Evolutionary conservation across 768 basidiomycete species (phyloP).

Genomic region (Trametes villosa): DNA sequence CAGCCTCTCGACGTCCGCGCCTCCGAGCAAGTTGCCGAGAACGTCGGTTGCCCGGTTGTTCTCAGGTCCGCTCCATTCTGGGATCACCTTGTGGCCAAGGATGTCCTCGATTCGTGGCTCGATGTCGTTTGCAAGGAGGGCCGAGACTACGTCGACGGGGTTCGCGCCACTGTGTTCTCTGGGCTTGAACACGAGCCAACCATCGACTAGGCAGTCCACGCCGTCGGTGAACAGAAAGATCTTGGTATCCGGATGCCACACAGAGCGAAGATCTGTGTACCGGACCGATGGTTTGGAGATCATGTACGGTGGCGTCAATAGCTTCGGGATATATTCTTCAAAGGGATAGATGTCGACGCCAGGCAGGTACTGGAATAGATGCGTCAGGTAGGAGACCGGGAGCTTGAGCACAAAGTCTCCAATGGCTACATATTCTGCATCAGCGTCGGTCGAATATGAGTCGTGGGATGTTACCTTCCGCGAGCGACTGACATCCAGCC

Average conservation of each 20-base stretch:
- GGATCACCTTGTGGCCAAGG: background rate
- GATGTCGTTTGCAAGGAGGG: background rate
- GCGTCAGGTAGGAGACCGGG: background rate
- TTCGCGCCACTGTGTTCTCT: background rate
- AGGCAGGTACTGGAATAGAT: background rate
- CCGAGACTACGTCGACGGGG: background rate
- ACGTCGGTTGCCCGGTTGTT: constrained; percentile 1
- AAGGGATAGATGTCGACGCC: too few species aligned
- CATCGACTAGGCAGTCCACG: constrained; percentile 6
- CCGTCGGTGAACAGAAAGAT: constrained; percentile 1
- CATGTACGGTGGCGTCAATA: background rate
- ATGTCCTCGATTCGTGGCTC: background rate
- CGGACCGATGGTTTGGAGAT: constrained; percentile 5
- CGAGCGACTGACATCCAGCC: constrained; percentile 1
- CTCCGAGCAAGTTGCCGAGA: constrained; percentile 1
- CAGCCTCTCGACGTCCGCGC: background rate
- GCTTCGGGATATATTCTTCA: background rate
- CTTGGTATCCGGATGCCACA: background rate
- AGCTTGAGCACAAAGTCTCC: constrained; percentile 3
- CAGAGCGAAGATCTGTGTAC: background rate
- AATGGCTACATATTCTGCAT: background rate
- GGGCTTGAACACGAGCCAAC: background rate
- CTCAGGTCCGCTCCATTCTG: constrained; percentile 1
- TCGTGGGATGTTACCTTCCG: background rate
- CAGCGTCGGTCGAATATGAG: background rate